phyloP scores from a whole-genome alignment of 306 rosid species.

The Quillaja saponaria region DNA sequence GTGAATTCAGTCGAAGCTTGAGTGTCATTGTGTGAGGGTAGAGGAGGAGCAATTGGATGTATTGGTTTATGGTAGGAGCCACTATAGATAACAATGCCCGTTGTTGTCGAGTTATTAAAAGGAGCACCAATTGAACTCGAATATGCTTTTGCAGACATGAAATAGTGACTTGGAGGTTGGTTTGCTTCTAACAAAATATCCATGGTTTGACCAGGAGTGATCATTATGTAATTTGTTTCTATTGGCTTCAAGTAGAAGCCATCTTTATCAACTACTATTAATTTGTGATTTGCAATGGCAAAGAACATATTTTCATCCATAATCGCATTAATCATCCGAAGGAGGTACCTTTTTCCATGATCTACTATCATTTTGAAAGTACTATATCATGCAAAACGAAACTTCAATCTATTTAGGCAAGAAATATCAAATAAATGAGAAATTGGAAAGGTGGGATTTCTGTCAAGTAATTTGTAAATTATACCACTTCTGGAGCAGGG shows the following conservation, averaged over 20 bases:
- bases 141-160: constrained; percentile 58
- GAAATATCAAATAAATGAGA: background rate
- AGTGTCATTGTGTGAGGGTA: constrained; percentile 54
- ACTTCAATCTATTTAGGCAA: background rate
- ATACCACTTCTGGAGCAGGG: constrained; percentile 59
- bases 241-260: constrained; percentile 57
- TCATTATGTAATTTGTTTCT: constrained; percentile 41
- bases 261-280: constrained; percentile 58
- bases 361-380: constrained; percentile 50
- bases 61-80: background rate
- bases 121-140: constrained; percentile 26
- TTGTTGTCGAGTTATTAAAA: constrained; percentile 55
- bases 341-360: constrained; percentile 49
- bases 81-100: constrained; percentile 43
- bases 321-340: constrained; percentile 51
- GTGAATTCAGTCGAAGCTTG: constrained; percentile 41
- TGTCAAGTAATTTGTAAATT: background rate
- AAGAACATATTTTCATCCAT: constrained; percentile 52
- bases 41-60: constrained; percentile 35
- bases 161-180: constrained; percentile 42
- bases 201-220: constrained; percentile 65
- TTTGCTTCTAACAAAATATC: constrained; percentile 53
- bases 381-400: constrained; percentile 24
- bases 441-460: background rate
- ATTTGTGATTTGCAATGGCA: constrained; percentile 42